Base-by-base conservation (phyloP, 306 rosid genomes). In the Cicer judaicum region DNA sequence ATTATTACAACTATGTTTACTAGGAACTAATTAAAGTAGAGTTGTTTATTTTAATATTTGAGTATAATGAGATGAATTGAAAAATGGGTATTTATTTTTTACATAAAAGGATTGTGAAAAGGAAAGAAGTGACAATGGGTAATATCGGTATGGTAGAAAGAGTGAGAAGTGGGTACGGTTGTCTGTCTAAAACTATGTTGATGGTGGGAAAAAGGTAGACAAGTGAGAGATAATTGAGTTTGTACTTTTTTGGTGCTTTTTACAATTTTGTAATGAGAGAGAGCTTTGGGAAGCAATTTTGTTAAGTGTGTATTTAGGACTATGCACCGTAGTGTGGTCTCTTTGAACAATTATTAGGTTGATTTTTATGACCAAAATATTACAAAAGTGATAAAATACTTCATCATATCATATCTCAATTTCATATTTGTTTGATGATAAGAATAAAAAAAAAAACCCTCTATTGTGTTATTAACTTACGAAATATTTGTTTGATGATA, bases 181-280 rank as follows among this genome's bases (percentile, higher is more conserved):
- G 65, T 59, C 65, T 59, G 43, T 59, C 42, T 29, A 59, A 59
- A 59, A 29, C 29, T 2, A 29, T 12, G 64, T 29, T 12, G 64
- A 59, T 59, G 64, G 64, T 13, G 4, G 14, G 64, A 59, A 59
- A 29, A 29, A 29, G 34, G 64, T 34, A 59, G 64, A 59, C 64
- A 59, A 59, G 18, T 7, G 65, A 59, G 42, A 59, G 18, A 59
- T 59, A 59, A 29, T 59, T 59, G 65, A 59, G 65, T 34, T 59
- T 59, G 65, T 59, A 59, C 65, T 29, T 59, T 59, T 12, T 59
- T 59, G 65, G 34, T 29, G 7, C 65, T 59, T 59, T 59, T 29
- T 12, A 29, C 43, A 29, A 12, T 59, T 59, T 59, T 34, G 41
- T 29, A 34, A 6, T 29, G 10, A 59, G 41, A 34, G 65, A 56